A percentile compares a stretch with the other conserved stretches of the same genome.
phyloP scores from a whole-genome alignment of 306 rosid species.

The Cyamopsis tetragonoloba region DNA sequence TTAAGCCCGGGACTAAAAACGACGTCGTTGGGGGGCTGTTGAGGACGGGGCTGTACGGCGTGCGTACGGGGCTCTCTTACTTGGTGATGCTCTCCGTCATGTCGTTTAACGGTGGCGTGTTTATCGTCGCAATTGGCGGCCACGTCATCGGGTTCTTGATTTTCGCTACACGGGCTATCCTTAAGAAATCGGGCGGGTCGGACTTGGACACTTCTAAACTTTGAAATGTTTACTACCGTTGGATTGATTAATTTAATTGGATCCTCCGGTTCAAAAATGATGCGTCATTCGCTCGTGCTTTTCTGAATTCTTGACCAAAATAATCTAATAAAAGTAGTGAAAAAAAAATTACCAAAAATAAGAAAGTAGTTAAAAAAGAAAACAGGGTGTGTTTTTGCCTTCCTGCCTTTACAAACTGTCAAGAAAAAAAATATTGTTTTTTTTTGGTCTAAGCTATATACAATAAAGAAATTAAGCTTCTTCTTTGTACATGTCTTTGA shows the following conservation, averaged over 20 bases:
- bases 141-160: slow-evolving; percentile 42
- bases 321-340: background rate
- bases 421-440: background rate
- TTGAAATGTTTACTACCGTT: background rate
- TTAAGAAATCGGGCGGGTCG: slow-evolving; percentile 12
- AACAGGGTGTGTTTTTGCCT: background rate
- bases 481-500: no score
- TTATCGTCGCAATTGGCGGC: slow-evolving; percentile 57
- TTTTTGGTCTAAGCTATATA: no score
- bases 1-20: slow-evolving; percentile 25
- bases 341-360: no score
- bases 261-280: background rate
- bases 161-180: slow-evolving; percentile 26
- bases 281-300: background rate
- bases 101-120: slow-evolving; percentile 71
- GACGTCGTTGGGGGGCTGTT: slow-evolving; percentile 26
- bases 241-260: background rate
- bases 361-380: no score
- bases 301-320: background rate
- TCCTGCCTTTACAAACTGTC: background rate
- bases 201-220: background rate
- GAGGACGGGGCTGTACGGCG: slow-evolving; percentile 43
- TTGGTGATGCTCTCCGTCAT: slow-evolving; percentile 66
- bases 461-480: no score
- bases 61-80: slow-evolving; percentile 48